Evolutionary conservation across 179 eudicot species (phyloP).

Genomic region (Actinidia arguta): DNA sequence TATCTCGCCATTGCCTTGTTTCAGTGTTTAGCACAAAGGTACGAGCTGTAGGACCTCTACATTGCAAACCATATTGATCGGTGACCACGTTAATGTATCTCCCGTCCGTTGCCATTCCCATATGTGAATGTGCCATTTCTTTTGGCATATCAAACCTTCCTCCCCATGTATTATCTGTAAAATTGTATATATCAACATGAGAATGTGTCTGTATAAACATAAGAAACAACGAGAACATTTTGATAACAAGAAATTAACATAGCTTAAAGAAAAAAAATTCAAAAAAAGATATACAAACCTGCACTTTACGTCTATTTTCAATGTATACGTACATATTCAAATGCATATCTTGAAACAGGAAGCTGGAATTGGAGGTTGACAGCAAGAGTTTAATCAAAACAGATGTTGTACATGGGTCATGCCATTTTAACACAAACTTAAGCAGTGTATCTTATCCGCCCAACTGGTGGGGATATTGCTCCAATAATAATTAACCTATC

Average conservation of each 20-base stretch:
- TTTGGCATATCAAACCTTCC: slow-evolving; percentile 98
- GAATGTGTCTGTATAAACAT: slow-evolving; percentile 76
- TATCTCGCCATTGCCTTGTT: slow-evolving; percentile 78
- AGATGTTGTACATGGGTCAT: too few species aligned
- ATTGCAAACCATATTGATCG: slow-evolving; percentile 98
- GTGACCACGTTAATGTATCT: slow-evolving; percentile 90
- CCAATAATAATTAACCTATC: background rate
- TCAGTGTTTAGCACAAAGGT: slow-evolving; percentile 85
- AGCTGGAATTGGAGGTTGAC: too few species aligned
- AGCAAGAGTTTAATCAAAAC: too few species aligned
- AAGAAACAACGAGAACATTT: slow-evolving; percentile 12
- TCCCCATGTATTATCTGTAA: slow-evolving; percentile 90
- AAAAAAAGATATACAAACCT: too few species aligned
- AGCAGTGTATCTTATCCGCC: too few species aligned
- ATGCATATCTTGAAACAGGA: too few species aligned
- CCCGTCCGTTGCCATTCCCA: slow-evolving; percentile 99
- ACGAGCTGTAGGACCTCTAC: slow-evolving; percentile 92
- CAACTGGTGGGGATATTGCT: background rate
- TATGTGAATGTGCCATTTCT: slow-evolving; percentile 99
- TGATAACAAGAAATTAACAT: background rate
- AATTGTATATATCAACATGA: slow-evolving; percentile 96
- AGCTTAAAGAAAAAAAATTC: background rate
- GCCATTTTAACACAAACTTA: too few species aligned
- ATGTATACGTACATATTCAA: too few species aligned
- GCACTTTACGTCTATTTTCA: too few species aligned